Evolutionary conservation across 192 early-diverging fungal species (phyloP).

Genomic region (Entomortierella lignicola): DNA sequence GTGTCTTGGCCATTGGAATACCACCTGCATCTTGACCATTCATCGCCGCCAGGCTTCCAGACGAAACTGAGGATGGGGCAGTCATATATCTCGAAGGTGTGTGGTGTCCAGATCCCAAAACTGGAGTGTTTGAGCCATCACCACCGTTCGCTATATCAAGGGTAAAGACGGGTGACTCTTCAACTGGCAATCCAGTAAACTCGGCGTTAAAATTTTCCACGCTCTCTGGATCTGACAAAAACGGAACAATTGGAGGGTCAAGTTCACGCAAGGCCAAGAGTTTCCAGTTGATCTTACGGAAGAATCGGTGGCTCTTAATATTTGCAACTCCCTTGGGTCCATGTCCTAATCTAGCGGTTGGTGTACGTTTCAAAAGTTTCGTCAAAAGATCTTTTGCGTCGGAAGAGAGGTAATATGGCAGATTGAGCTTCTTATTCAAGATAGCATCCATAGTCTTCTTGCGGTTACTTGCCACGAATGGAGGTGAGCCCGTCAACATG

Average conservation of each 20-base stretch:
- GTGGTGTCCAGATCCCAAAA: slow-evolving; percentile 24
- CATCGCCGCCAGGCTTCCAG: slow-evolving; percentile 4
- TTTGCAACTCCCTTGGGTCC: slow-evolving; percentile 62
- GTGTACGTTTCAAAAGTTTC: slow-evolving; percentile 68
- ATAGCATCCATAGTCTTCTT: slow-evolving; percentile 90
- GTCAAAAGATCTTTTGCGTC: slow-evolving; percentile 83
- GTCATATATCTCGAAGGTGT: slow-evolving; percentile 43
- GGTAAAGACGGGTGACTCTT: slow-evolving; percentile 60
- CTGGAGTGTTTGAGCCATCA: slow-evolving; percentile 7
- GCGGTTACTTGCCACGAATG: slow-evolving; percentile 83
- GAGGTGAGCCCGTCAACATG: slow-evolving; percentile 88
- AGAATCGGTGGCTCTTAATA: slow-evolving; percentile 77
- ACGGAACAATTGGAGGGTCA: slow-evolving; percentile 77
- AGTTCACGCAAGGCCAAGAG: slow-evolving; percentile 62
- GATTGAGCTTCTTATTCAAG: slow-evolving; percentile 80
- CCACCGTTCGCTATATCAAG: neutral
- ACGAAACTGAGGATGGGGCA: slow-evolving; percentile 8
- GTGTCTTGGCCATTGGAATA: slow-evolving; percentile 53
- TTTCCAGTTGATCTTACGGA: slow-evolving; percentile 81
- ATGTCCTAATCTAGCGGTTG: slow-evolving; percentile 60
- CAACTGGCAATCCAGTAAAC: slow-evolving; percentile 73
- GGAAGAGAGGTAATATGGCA: slow-evolving; percentile 84
- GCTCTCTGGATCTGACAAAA: slow-evolving; percentile 69
- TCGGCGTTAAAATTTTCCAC: slow-evolving; percentile 84
- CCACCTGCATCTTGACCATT: slow-evolving; percentile 23